These are phyloP conservation scores for Blastocystis sp. DNA, from an alignment of 352 stramenopile species.

Conservation along the genomic window DNA sequence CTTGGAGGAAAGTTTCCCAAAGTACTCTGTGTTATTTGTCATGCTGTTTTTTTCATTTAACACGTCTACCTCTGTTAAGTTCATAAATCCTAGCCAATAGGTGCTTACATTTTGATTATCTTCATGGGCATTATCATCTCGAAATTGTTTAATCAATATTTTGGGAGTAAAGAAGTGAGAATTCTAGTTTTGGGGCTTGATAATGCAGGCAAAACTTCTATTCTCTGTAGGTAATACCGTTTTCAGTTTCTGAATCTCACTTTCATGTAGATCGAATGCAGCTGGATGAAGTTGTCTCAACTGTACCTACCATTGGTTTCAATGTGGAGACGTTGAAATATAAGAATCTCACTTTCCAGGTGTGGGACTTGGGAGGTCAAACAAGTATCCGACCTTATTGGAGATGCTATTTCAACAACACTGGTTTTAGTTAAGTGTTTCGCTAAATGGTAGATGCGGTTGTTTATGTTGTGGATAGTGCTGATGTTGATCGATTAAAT, in stretches of 20 bases:
- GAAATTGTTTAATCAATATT: conserved; percentile 91
- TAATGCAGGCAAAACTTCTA: conserved; percentile 98
- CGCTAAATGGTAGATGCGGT: conserved; percentile 67
- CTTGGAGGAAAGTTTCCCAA: neutral
- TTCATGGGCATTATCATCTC: conserved; percentile 94
- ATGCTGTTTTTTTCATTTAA: too few relatives aligned
- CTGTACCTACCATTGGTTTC: conserved; percentile 97
- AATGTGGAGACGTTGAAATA: conserved; percentile 81
- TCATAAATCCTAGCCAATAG: too few relatives aligned
- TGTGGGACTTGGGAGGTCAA: conserved; percentile 98
- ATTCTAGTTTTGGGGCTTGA: conserved; percentile 99
- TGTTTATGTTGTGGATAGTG: conserved; percentile 80
- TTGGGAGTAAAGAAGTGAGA: conserved; percentile 96
- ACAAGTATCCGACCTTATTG: conserved; percentile 99
- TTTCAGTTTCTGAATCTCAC: neutral
- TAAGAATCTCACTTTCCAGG: conserved; percentile 79
- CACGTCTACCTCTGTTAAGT: too few relatives aligned
- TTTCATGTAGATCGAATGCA: conserved; percentile 62
- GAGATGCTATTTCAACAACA: conserved; percentile 99
- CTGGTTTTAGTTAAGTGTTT: conserved; percentile 62
- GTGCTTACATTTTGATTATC: neutral
- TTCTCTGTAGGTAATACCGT: conserved; percentile 77
- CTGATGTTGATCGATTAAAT: conserved; percentile 89
- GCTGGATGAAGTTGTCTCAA: conserved; percentile 89
- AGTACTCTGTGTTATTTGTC: neutral